These are phyloP conservation scores for Staphylotrichum longicolle DNA, from an alignment of 495 filamentous ascomycete genomes.

Conservation along the genomic window DNA sequence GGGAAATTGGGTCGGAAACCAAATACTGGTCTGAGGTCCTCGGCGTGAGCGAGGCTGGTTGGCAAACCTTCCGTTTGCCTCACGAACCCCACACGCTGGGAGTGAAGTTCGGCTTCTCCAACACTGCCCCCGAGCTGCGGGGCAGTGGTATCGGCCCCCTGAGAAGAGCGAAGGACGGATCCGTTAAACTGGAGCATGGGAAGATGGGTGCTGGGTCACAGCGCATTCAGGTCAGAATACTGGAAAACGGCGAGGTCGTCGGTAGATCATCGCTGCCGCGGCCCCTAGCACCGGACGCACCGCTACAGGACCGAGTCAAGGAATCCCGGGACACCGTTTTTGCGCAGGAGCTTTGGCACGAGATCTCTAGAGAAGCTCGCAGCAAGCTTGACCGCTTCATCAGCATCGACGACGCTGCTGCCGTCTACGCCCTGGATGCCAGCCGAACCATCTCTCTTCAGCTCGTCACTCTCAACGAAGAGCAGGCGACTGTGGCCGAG, in stretches of 20 bases:
- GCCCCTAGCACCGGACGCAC: conserved; percentile 39
- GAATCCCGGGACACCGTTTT: conserved; percentile 85
- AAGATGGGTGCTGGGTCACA: conserved; percentile 54
- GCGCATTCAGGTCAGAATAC: conserved; percentile 61
- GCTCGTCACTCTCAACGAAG: conserved; percentile 53
- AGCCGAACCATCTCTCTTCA: conserved; percentile 44
- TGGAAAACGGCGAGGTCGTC: conserved; percentile 43
- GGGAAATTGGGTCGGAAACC: conserved; percentile 72
- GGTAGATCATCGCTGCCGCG: conserved; percentile 52
- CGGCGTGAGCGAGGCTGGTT: conserved; percentile 75
- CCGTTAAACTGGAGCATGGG: conserved; percentile 69
- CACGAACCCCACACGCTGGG: conserved; percentile 70
- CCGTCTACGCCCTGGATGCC: conserved; percentile 55
- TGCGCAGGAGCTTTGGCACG: conserved; percentile 91
- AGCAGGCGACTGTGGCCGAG: conserved; percentile 20
- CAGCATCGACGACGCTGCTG: conserved; percentile 54
- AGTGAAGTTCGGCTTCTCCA: conserved; percentile 85
- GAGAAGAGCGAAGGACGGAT: conserved; percentile 69
- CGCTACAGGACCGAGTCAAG: conserved; percentile 63
- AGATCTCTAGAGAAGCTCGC: conserved; percentile 78
- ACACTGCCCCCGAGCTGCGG: conserved; percentile 74
- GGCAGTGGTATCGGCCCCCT: conserved; percentile 75
- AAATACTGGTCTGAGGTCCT: conserved; percentile 87
- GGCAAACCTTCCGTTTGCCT: conserved; percentile 74
- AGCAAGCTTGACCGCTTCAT: conserved; percentile 64